Percentiles rank a stretch among this genome's conserved stretches.
These are phyloP conservation scores for Phaeoacremonium minimum DNA, from an alignment of 2,329 filamentous ascomycete genomes.

Conservation along the genomic window DNA sequence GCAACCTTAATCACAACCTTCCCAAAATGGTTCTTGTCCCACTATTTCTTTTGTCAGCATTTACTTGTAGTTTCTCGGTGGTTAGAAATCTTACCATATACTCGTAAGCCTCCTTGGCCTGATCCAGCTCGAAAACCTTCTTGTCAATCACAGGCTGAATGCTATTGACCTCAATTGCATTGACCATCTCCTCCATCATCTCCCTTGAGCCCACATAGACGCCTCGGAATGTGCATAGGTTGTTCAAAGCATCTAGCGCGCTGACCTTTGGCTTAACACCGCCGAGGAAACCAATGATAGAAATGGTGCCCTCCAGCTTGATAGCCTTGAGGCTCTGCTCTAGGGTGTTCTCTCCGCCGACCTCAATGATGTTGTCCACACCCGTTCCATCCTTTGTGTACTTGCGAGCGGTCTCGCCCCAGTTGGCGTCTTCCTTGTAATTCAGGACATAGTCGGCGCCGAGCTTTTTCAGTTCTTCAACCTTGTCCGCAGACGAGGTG, in stretches of 20 bases:
- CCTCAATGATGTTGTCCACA: slow-evolving; percentile 51
- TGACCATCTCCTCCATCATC: slow-evolving; percentile 38
- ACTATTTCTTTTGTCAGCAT: slow-evolving; percentile 17
- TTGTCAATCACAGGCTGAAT: slow-evolving; percentile 36
- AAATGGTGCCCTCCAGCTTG: slow-evolving; percentile 25
- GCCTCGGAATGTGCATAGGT: slow-evolving; percentile 32
- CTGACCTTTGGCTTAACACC: slow-evolving; percentile 39
- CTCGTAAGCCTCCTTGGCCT: slow-evolving; percentile 41
- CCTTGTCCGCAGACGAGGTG: slow-evolving; percentile 46
- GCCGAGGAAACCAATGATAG: slow-evolving; percentile 35
- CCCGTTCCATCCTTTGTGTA: slow-evolving; percentile 41
- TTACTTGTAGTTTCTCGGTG: slow-evolving; percentile 1
- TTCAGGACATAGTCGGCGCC: slow-evolving; percentile 55
- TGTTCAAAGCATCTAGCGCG: slow-evolving; percentile 44
- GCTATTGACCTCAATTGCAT: slow-evolving; percentile 33
- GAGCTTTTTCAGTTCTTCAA: slow-evolving; percentile 40
- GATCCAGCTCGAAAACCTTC: slow-evolving; percentile 30
- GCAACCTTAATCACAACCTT: slow-evolving; percentile 47
- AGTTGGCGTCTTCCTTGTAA: slow-evolving; percentile 46
- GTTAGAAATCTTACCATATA: slow-evolving; percentile 36
- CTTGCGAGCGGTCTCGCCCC: slow-evolving; percentile 48
- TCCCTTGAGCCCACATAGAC: slow-evolving; percentile 33
- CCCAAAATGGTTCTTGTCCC: slow-evolving; percentile 50
- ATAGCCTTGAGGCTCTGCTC: slow-evolving; percentile 27
- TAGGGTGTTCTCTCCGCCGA: slow-evolving; percentile 49